Percentiles rank a stretch among this genome's conserved stretches.
Evolutionary conservation across 768 basidiomycete species (phyloP).

Genomic region (Leucosporidium scottii): DNA sequence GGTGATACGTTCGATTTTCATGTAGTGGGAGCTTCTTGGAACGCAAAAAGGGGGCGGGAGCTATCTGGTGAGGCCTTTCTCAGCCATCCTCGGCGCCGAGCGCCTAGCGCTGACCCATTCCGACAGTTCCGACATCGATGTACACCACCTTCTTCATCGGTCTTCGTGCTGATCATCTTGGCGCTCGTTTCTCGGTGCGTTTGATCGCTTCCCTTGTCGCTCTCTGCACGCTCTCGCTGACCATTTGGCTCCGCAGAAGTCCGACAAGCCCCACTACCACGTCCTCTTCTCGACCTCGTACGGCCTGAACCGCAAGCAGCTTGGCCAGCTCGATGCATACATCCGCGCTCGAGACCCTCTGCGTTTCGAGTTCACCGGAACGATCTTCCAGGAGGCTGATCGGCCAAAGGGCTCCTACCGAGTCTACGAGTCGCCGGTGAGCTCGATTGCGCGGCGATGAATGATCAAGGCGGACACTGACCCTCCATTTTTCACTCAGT

Average conservation of each 20-base stretch:
- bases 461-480: too few species aligned
- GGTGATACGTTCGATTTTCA: constrained; percentile 73
- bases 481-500: too few species aligned
- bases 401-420: neutral
- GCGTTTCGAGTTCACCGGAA: constrained; percentile 3
- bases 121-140: constrained; percentile 59
- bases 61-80: constrained; percentile 57
- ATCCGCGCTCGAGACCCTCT: constrained; percentile 5
- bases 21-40: constrained; percentile 41
- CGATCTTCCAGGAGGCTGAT: neutral
- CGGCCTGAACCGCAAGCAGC: constrained; percentile 58
- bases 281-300: constrained; percentile 71
- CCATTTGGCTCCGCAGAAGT: constrained; percentile 42
- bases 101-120: constrained; percentile 7
- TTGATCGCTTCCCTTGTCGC: neutral
- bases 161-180: constrained; percentile 36
- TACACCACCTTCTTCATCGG: constrained; percentile 78
- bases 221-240: neutral
- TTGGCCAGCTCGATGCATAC: constrained; percentile 47
- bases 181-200: neutral
- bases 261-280: constrained; percentile 56
- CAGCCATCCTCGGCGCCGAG: neutral
- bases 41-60: constrained; percentile 64
- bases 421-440: constrained; percentile 23
- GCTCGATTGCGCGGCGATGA: neutral